These are phyloP conservation scores for Vitis hybrid DNA, from an alignment of 177 flowering plant species.

Conservation along the genomic window DNA sequence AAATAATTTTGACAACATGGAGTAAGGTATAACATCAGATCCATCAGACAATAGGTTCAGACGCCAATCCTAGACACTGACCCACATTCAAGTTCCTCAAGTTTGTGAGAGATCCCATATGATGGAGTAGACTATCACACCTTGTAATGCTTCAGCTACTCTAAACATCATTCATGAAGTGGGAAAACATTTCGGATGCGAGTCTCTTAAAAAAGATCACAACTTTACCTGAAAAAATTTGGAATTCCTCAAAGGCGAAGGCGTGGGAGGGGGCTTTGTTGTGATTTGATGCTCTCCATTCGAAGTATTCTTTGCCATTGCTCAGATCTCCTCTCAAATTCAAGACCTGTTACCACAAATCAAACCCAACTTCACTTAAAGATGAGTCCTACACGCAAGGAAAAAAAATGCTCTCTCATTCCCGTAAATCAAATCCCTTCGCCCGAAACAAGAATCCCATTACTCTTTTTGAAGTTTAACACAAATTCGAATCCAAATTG, in stretches of 20 bases:
- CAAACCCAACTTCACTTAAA: neutral
- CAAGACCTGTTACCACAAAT: neutral
- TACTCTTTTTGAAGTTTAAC: too few species aligned
- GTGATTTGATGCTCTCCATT: constrained; percentile 31
- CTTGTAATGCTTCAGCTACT: neutral
- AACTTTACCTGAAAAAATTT: constrained; percentile 48
- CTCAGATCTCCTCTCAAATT: constrained; percentile 24
- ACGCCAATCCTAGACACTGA: too few species aligned
- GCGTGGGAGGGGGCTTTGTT: constrained; percentile 50
- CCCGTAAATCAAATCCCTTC: too few species aligned
- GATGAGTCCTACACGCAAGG: neutral
- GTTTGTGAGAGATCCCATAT: too few species aligned
- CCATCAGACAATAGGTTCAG: too few species aligned
- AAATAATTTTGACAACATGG: too few species aligned
- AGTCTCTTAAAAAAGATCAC: neutral
- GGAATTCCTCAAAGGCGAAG: constrained; percentile 53
- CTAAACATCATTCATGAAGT: neutral
- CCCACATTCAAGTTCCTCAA: too few species aligned
- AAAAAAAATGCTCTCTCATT: neutral
- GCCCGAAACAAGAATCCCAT: too few species aligned
- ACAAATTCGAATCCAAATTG: too few species aligned
- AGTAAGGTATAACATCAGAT: too few species aligned
- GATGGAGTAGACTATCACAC: too few species aligned
- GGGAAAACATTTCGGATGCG: neutral
- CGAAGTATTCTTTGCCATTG: constrained; percentile 34